These are phyloP conservation scores for Trametes cubensis DNA, from an alignment of 768 basidiomycete species.

Conservation along the genomic window DNA sequence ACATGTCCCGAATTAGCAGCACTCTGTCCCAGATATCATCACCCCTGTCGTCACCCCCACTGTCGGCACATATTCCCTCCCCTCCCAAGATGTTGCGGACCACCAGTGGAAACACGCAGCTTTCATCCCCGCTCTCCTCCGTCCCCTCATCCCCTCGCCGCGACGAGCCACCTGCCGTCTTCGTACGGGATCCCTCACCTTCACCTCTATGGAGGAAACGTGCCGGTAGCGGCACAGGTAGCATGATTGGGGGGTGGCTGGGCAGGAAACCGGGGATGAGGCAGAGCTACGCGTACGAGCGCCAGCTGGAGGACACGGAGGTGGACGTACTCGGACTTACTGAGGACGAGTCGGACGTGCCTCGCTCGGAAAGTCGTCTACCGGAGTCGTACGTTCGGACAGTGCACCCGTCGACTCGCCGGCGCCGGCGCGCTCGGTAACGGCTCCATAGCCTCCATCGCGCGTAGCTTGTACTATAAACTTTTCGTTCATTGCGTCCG, in stretches of 20 bases:
- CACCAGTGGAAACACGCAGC: slow-evolving; percentile 8
- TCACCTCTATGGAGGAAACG: slow-evolving; percentile 3
- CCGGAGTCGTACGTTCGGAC: slow-evolving; percentile 16
- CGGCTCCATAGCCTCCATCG: neutral
- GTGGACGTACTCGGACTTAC: slow-evolving; percentile 3
- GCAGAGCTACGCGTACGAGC: neutral
- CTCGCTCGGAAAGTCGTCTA: slow-evolving; percentile 16
- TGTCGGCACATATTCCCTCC: neutral
- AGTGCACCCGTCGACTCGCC: neutral
- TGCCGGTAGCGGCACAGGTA: slow-evolving; percentile 5
- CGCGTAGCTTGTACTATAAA: neutral
- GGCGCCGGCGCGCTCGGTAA: slow-evolving; percentile 4
- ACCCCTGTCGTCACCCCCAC: slow-evolving; percentile 13
- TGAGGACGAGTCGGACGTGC: slow-evolving; percentile 10
- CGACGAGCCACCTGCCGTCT: neutral
- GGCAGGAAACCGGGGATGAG: slow-evolving; percentile 11
- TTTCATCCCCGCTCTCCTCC: slow-evolving; percentile 15
- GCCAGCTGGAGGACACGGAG: neutral
- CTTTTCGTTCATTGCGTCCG: neutral
- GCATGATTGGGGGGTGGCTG: slow-evolving; percentile 10
- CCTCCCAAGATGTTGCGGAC: slow-evolving; percentile 5
- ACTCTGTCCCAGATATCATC: slow-evolving; percentile 15
- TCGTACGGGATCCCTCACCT: neutral
- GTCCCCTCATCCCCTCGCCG: slow-evolving; percentile 4
- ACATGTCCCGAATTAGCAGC: slow-evolving; percentile 17